Evolutionary conservation across 2,329 filamentous ascomycete species (phyloP), one percentile per base, ranked within the genome.

Genomic region (Ceratocystis destructans): DNA sequence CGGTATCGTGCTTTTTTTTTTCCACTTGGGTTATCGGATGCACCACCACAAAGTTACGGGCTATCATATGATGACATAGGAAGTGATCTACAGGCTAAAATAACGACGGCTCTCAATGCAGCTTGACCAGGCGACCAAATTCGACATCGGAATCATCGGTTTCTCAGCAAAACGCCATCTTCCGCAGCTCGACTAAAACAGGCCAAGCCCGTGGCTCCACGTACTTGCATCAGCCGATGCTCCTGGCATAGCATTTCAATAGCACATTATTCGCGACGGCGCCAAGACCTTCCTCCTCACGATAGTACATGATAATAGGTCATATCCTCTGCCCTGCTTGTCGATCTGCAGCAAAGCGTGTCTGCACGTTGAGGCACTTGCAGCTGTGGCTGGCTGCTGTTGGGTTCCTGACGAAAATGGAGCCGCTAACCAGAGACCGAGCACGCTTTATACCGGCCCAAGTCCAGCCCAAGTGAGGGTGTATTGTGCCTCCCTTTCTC

Each of bases 331-430:
- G 55, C 25, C 55, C 55, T 59, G 31, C 55, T 59, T 59, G 55
- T 59, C 25, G 55, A 59, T 59, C 25, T 59, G 55, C 55, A 59
- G 31, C 55, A 59, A 25, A 55, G 33, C 7, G 15, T 12, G 10
- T 28, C 12, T 3, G 20, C 28, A 15, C 12, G 55, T 33, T n/a
- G 55, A 59, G 25, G 55, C 31, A 59, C 7, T 37, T 37, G 55
- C 55, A 31, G 55, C 55, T n/a, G 33, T 12, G 22, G 7, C 5
- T 22, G 48, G 48, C 25, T 10, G 17, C 10, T 59, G 55, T 59
- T 59, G 55, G 55, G 55, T 59, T 59, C 55, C 55, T n/a, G 55
- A 37, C 25, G 28, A 59, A 37, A 41, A 59, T n/a, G 5, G 28
- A 59, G 55, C 55, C 5, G 31, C 55, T 37, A 31, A 59, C 31